Percentiles rank a stretch among this genome's conserved stretches.
Conservation (phyloP, 139 green algal species). For the Coccomyxa sp. region DNA sequence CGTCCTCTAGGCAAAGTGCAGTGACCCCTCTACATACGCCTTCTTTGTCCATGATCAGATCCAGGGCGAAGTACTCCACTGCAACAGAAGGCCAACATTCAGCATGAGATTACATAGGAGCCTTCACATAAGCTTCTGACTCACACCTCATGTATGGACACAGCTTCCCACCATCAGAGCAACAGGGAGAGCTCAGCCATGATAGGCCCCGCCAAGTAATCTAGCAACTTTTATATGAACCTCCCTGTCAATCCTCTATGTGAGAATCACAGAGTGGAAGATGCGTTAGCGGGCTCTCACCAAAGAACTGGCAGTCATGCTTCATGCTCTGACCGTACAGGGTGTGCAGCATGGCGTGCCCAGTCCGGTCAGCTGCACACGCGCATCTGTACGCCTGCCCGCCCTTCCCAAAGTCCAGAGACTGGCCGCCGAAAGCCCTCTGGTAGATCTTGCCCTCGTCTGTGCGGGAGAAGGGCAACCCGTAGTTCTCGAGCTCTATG, state of each 20-base stretch:
- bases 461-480: constrained; percentile 95
- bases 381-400: constrained; percentile 88
- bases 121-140: too few species aligned
- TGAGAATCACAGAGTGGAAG: too few species aligned
- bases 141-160: too few species aligned
- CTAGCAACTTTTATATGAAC: too few species aligned
- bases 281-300: constrained; percentile 47
- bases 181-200: too few species aligned
- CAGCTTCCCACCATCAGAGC: too few species aligned
- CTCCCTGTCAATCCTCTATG: too few species aligned
- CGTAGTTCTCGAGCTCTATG: constrained; percentile 98
- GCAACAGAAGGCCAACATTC: too few species aligned
- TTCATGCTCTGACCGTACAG: constrained; percentile 96
- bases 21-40: constrained; percentile 76
- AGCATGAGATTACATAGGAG: too few species aligned
- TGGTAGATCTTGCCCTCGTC: constrained; percentile 99
- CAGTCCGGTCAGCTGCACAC: constrained; percentile 92
- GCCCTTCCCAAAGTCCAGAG: constrained; percentile 91
- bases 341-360: constrained; percentile 99
- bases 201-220: too few species aligned
- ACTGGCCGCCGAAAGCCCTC: constrained; percentile 94
- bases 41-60: constrained; percentile 96
- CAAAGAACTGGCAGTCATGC: constrained; percentile 95
- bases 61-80: constrained; percentile 99
- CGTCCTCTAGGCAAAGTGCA: constrained; percentile 98